Conservation (phyloP, 768 basidiomycete genomes). For the Phallus indusiatus region DNA sequence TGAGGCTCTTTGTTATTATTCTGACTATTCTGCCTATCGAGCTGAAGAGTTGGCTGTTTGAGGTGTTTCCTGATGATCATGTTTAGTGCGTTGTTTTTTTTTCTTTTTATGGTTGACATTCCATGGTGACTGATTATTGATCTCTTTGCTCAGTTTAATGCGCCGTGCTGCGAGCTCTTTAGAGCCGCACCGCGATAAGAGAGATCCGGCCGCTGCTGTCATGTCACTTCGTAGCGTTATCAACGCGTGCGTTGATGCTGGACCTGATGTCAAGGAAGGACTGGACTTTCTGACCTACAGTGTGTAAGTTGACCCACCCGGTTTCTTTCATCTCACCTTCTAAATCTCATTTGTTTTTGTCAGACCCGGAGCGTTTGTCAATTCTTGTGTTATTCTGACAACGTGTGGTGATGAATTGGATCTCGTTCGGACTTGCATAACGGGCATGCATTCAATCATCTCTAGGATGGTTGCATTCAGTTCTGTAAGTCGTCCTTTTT, state of each 20-base stretch:
- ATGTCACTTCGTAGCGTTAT: neutral
- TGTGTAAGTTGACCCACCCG: neutral
- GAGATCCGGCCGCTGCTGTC: neutral
- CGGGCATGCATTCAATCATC: neutral
- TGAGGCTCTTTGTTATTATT: conserved; percentile 1
- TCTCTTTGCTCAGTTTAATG: neutral
- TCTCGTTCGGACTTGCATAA: neutral
- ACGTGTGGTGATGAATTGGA: neutral
- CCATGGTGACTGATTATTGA: neutral
- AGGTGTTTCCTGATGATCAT: neutral
- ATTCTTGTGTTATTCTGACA: neutral
- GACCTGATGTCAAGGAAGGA: neutral
- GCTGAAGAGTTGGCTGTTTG: conserved; percentile 2
- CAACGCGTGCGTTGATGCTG: neutral
- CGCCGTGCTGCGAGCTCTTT: neutral
- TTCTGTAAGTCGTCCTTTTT: neutral
- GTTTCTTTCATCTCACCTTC: neutral
- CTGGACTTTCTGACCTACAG: neutral
- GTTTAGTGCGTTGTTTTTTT: neutral
- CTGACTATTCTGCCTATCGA: conserved; percentile 1
- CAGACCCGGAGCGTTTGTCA: neutral
- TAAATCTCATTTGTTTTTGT: neutral
- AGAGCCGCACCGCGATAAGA: neutral
- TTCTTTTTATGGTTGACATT: neutral
- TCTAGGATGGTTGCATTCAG: neutral